These are phyloP conservation scores for Nakaseomyces sp. DNA, from an alignment of 1,139 yeast genomes.

Conservation along the genomic window DNA sequence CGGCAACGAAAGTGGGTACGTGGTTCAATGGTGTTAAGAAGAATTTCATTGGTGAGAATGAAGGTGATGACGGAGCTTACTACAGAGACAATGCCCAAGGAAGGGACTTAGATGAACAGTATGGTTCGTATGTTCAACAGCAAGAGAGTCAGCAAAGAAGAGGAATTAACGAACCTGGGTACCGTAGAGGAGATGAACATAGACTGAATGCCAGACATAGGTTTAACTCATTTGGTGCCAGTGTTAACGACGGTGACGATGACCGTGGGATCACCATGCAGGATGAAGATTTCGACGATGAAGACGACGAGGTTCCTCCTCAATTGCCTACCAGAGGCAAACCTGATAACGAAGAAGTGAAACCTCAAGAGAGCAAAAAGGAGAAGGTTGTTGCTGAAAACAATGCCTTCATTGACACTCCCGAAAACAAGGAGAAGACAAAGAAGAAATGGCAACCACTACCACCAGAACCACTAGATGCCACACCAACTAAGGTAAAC, in stretches of 20 bases:
- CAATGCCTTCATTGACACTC: constrained; percentile 26
- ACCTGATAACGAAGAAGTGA: constrained; percentile 9
- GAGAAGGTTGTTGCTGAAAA: constrained; percentile 25
- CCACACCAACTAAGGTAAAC: constrained; percentile 23
- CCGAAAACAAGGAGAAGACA: constrained; percentile 15
- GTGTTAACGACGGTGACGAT: constrained; percentile 41
- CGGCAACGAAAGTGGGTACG: constrained; percentile 64
- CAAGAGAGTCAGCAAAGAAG: constrained; percentile 8
- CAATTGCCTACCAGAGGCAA: constrained; percentile 32
- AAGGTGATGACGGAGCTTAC: constrained; percentile 17
- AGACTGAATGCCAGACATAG: constrained; percentile 28
- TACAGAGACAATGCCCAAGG: constrained; percentile 21
- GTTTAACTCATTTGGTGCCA: constrained; percentile 30
- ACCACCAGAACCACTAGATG: constrained; percentile 22
- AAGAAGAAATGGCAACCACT: constrained; percentile 25
- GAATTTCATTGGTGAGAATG: constrained; percentile 19
- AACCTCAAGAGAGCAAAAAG: constrained; percentile 13
- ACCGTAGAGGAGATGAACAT: constrained; percentile 12
- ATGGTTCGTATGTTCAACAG: constrained; percentile 13
- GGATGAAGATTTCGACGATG: constrained; percentile 36
- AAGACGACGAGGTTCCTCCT: constrained; percentile 36
- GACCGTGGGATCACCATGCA: constrained; percentile 46
- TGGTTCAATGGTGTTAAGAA: constrained; percentile 69
- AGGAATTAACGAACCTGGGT: constrained; percentile 9
- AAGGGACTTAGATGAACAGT: neutral